Base-by-base conservation (phyloP, 768 basidiomycete species). In the Pisolithus albus region DNA sequence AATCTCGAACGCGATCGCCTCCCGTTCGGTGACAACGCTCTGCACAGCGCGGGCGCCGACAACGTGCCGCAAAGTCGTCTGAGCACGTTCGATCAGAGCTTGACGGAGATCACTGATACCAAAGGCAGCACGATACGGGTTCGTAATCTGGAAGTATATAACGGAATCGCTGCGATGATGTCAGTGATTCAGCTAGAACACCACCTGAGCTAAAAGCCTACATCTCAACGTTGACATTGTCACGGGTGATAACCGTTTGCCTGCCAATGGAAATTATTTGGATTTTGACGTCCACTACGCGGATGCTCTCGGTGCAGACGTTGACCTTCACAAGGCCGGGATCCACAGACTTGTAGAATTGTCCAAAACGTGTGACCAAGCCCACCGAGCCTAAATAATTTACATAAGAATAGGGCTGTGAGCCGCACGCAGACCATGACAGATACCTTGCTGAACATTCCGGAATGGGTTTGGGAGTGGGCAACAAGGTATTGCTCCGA, bases 61-160 rank as follows among this genome's bases (percentile, higher is more conserved):
- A 65, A 98, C 93, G 62, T 97, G 92, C n/a, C 95, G 84, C 19
- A 98, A 78, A 15, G 95, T 99, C 2, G 95, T 97, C 73, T 96
- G 89, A 0, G 88, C 84, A 57, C 90, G 84, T 67, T 91, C 90
- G 45, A 83, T 72, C 55, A 92, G 82, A 0, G 90, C 91, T 58
- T 86, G 81, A 48, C 87, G 88, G 24, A 99, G 81, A 66, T 97
- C 91, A 51, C 74, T 77, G 72, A 99, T 94, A 37, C 92, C 92
- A 66, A 92, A 98, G 2, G 92, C 91, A 3, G 95, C 91, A 47
- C 92, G 86, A 73, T 96, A 95, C 0, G 92, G 92, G 68, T 80
- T 90, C 61, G 76, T 78, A 61, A 91, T 88, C 66, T 92, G 88
- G 82, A 88, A 93, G 70, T 92, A 92, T 60, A 92, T 89, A 57